These are phyloP conservation scores for Penicillium brasilianum DNA, from an alignment of 2,329 filamentous ascomycete genomes.

Conservation along the genomic window DNA sequence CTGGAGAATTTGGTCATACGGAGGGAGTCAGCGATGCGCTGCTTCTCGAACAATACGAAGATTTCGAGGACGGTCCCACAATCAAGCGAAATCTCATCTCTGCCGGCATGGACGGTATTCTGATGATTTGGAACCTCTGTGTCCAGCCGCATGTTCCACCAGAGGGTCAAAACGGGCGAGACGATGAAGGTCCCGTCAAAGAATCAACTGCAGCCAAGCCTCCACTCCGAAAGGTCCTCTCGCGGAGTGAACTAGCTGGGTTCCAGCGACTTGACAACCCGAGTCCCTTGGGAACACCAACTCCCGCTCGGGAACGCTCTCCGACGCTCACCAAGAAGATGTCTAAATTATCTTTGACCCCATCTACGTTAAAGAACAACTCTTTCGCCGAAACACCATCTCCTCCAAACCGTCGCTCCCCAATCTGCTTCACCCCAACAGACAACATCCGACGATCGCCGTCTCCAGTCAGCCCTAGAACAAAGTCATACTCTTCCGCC, in stretches of 20 bases:
- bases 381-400: conserved; percentile 40
- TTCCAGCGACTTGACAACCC: conserved; percentile 63
- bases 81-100: conserved; percentile 63
- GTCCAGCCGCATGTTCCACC: conserved; percentile 42
- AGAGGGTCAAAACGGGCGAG: conserved; percentile 38
- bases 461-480: conserved; percentile 47
- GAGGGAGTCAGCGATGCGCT: conserved; percentile 88
- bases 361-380: conserved; percentile 39
- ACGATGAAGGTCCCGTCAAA: conserved; percentile 51
- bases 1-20: conserved; percentile 92
- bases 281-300: conserved; percentile 48
- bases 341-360: conserved; percentile 58
- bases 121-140: conserved; percentile 73
- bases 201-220: conserved; percentile 64
- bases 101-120: conserved; percentile 77
- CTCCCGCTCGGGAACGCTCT: conserved; percentile 51
- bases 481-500: conserved; percentile 25
- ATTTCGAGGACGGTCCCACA: conserved; percentile 50
- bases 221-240: conserved; percentile 83
- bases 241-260: conserved; percentile 82
- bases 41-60: conserved; percentile 60
- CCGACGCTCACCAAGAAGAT: conserved; percentile 60
- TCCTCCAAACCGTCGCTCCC: conserved; percentile 39
- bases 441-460: conserved; percentile 42
- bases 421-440: conserved; percentile 32